Evolutionary conservation across 331 rosid species (phyloP).

Genomic region (Saraca asoca): DNA sequence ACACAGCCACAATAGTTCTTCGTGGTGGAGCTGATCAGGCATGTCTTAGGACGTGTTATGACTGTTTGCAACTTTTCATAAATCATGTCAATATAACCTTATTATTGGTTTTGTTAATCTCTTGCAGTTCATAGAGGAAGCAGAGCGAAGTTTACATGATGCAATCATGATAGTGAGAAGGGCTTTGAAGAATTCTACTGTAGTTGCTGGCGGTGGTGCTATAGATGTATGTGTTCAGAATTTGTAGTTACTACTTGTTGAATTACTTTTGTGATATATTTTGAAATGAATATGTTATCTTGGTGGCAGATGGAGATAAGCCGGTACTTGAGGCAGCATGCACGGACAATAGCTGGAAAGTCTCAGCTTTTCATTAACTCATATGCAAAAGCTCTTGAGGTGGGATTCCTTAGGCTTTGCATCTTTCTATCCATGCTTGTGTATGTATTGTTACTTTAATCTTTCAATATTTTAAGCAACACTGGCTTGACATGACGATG

Average conservation of each 20-base stretch:
- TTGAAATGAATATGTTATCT: slow-evolving; percentile 15
- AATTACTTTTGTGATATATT: background rate
- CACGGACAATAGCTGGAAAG: slow-evolving; percentile 90
- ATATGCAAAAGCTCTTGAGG: slow-evolving; percentile 98
- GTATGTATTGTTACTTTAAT: background rate
- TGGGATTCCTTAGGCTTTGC: slow-evolving; percentile 31
- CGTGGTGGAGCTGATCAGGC: slow-evolving; percentile 99
- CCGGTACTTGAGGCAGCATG: slow-evolving; percentile 87
- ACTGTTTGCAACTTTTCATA: slow-evolving; percentile 8
- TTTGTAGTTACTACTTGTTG: slow-evolving; percentile 14
- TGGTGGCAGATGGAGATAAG: slow-evolving; percentile 94
- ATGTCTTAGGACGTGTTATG: slow-evolving; percentile 18
- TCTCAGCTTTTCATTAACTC: slow-evolving; percentile 93
- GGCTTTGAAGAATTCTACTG: slow-evolving; percentile 98
- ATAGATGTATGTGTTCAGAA: slow-evolving; percentile 69
- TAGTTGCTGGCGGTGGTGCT: slow-evolving; percentile 99
- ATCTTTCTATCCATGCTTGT: background rate
- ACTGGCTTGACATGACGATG: background rate
- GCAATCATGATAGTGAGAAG: slow-evolving; percentile 99
- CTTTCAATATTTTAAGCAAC: slow-evolving; percentile 4
- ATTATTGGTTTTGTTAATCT: slow-evolving; percentile 17
- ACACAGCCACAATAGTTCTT: slow-evolving; percentile 93
- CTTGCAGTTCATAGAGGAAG: slow-evolving; percentile 93
- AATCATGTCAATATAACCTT: background rate
- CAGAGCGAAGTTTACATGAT: slow-evolving; percentile 97